Evolutionary conservation across 2,329 filamentous ascomycete genomes (phyloP), one percentile per base, ranked within the genome.

Genomic region (Penicillium glabrum): DNA sequence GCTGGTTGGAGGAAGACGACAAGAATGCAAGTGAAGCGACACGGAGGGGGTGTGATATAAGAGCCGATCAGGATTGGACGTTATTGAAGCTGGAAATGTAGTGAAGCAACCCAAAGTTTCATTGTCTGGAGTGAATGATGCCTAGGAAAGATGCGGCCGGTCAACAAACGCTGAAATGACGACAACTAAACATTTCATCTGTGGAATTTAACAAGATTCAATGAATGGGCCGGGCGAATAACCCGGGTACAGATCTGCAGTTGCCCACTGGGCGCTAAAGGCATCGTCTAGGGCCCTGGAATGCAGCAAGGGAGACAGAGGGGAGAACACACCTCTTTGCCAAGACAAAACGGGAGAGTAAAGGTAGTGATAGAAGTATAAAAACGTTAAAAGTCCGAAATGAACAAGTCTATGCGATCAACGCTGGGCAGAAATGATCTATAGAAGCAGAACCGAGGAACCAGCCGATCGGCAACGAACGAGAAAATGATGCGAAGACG

Each of bases 201-300:
- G 27, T 49, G 46, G 45, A 61, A 56, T 54, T 33, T 21, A 39
- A 46, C 41, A 46, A 39, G 27, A 35, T 39, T 47, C 16, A 51
- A 53, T 39, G 35, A 19, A 39, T 19, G 31, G 13, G 7, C 13
- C 31, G 13, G 31, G n/a, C 45, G 24, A 53, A 54, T 52, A 45
- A 24, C 31, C 44, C 49, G 29, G 14, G 33, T 46, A 51, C 33
- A 43, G 41, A 59, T 57, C 35, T 57, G 27, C 35, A 31, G 50
- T 53, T 62, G 55, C 43, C 50, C 44, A 41, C 35, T 39, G 48
- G 24, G 46, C 46, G 23, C 19, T 39, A 23, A 26, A 55, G 56
- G 61, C 61, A 59, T 62, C 58, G 56, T 61, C 61, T 47, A 53
- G 61, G 58, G 48, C 29, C 31, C 11, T 45, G 56, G 61, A 62